Conservation (phyloP, 2,329 filamentous ascomycete species). For the Geoglossum cookeanum region DNA sequence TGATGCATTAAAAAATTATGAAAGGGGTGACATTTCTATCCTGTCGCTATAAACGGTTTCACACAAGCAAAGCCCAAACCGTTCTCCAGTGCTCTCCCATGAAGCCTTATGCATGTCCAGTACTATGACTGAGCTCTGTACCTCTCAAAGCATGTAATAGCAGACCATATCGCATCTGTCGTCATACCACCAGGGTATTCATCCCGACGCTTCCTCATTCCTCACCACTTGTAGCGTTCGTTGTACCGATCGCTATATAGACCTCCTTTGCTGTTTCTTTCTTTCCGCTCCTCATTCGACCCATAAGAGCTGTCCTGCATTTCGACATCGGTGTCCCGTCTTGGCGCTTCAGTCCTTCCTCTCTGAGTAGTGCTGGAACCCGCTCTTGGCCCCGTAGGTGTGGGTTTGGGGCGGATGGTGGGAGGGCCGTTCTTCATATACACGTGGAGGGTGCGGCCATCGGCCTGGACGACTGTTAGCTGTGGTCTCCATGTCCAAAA, state of each 20-base stretch:
- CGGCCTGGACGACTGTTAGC: conserved; percentile 33
- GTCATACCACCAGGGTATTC: neutral
- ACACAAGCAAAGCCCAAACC: neutral
- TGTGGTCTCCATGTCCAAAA: conserved; percentile 1
- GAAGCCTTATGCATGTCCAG: neutral
- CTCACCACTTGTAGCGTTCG: neutral
- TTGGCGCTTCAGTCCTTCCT: neutral
- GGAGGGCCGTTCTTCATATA: conserved; percentile 35
- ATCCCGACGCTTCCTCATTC: no score
- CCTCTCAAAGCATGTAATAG: neutral
- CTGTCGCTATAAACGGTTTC: no score
- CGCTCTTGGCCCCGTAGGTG: conserved; percentile 1
- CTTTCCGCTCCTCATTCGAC: neutral
- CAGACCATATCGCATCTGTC: neutral
- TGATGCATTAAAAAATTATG: no score
- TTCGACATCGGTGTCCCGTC: neutral
- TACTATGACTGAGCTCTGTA: neutral
- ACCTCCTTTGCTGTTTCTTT: neutral
- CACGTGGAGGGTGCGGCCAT: conserved; percentile 54
- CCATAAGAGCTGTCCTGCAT: neutral
- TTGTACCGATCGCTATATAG: conserved; percentile 2
- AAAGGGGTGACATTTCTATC: neutral
- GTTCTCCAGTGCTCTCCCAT: neutral
- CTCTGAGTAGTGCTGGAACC: neutral
- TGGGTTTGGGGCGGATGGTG: neutral